Conservation (phyloP, 495 filamentous ascomycete species). For the Aspergillus conjunctus region DNA sequence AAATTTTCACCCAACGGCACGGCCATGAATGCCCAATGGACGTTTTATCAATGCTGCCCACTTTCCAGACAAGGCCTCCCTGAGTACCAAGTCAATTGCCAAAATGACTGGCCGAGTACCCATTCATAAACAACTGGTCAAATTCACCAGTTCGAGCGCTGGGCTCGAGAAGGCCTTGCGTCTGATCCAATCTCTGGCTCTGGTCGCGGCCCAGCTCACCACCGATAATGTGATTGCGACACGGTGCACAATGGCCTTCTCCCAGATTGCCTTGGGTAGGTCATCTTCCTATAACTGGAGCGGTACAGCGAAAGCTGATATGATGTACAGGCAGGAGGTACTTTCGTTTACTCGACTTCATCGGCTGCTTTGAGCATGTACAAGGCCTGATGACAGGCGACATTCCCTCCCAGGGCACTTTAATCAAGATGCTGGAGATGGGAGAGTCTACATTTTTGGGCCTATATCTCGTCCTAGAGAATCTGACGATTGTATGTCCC, state of each 20-base stretch:
- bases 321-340: conserved; percentile 8
- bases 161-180: conserved; percentile 18
- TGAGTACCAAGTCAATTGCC: too few species aligned
- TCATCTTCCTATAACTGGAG: background rate
- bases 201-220: conserved; percentile 1
- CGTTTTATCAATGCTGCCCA: too few species aligned
- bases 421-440: conserved; percentile 3
- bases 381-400: background rate
- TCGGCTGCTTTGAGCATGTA: conserved; percentile 15
- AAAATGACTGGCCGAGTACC: background rate
- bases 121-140: conserved; percentile 11
- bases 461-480: conserved; percentile 14
- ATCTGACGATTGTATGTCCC: conserved; percentile 13
- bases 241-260: conserved; percentile 2
- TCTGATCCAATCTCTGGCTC: conserved; percentile 10
- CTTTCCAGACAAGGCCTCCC: too few species aligned
- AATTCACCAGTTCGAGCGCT: conserved; percentile 9
- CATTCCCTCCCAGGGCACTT: background rate
- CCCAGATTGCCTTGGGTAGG: conserved; percentile 14
- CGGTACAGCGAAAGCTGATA: background rate
- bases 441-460: conserved; percentile 16
- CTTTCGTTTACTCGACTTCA: conserved; percentile 19
- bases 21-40: too few species aligned
- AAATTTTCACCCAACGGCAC: too few species aligned
- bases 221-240: background rate